These are phyloP conservation scores for Paulownia fortunei DNA, from an alignment of 257 asterid species.

Conservation along the genomic window DNA sequence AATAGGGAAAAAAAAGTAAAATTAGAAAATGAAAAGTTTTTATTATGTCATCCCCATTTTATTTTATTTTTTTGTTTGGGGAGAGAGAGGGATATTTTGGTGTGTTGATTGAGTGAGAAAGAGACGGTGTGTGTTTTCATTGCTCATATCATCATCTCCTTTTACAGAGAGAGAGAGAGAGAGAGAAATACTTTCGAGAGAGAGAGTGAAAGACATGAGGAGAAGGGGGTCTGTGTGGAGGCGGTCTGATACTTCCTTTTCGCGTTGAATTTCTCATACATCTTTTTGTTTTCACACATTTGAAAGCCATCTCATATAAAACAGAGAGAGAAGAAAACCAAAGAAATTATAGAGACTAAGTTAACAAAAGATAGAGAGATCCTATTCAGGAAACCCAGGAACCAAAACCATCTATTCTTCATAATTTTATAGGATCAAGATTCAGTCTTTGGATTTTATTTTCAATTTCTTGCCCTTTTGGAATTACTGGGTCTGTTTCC, in stretches of 20 bases:
- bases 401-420: slow-evolving; percentile 18
- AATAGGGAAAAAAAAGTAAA: neutral
- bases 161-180: slow-evolving; percentile 31
- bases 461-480: neutral
- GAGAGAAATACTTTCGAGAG: slow-evolving; percentile 15
- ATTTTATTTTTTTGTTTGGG: neutral
- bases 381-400: neutral
- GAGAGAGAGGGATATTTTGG: slow-evolving; percentile 18
- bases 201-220: neutral
- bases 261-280: slow-evolving; percentile 41
- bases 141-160: slow-evolving; percentile 34
- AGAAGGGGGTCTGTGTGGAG: slow-evolving; percentile 27
- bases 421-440: neutral
- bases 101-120: slow-evolving; percentile 42
- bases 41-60: slow-evolving; percentile 17
- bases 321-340: neutral
- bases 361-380: neutral
- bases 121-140: slow-evolving; percentile 45
- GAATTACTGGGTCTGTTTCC: slow-evolving; percentile 11
- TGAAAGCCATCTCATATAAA: neutral
- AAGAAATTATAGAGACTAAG: neutral
- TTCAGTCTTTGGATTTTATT: neutral
- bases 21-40: neutral
- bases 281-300: slow-evolving; percentile 28
- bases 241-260: slow-evolving; percentile 39